A percentile compares a stretch with the other conserved stretches of the same genome.
These are phyloP conservation scores for Pichia phayaonensis DNA, from an alignment of 805 yeast genomes.

Conservation along the genomic window DNA sequence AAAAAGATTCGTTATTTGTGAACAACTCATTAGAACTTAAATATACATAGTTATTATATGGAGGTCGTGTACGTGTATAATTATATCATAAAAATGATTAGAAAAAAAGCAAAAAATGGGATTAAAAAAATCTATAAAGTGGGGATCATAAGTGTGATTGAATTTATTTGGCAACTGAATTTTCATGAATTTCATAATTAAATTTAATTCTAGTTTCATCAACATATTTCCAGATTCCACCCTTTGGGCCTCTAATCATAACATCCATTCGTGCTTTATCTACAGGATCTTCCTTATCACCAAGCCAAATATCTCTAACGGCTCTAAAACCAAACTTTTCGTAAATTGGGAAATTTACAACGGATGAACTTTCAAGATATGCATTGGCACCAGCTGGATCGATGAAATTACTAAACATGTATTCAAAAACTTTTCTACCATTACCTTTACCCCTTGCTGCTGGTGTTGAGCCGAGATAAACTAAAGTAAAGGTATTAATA, in stretches of 20 bases:
- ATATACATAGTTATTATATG: too few relatives aligned
- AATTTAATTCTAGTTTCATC: conserved; percentile 21
- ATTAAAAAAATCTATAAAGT: not conserved
- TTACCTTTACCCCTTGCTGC: conserved; percentile 52
- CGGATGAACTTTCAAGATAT: conserved; percentile 44
- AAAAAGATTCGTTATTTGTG: too few relatives aligned
- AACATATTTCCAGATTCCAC: conserved; percentile 24
- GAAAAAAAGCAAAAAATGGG: not conserved
- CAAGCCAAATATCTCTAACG: conserved; percentile 41
- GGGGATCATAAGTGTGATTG: not conserved
- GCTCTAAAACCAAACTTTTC: conserved; percentile 43
- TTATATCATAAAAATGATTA: too few relatives aligned
- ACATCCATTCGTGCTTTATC: conserved; percentile 33
- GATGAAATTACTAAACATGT: conserved; percentile 38
- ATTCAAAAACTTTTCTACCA: conserved; percentile 41
- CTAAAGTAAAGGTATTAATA: conserved; percentile 27
- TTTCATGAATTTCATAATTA: conserved; percentile 21
- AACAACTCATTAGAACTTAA: too few relatives aligned
- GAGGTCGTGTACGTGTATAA: too few relatives aligned
- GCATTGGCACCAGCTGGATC: conserved; percentile 35
- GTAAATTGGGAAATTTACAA: conserved; percentile 44
- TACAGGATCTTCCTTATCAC: conserved; percentile 22
- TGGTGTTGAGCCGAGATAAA: conserved; percentile 30
- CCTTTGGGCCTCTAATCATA: conserved; percentile 31
- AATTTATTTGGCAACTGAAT: conserved; percentile 5